These are phyloP conservation scores for Ophiostoma sp. DNA, from an alignment of 2,329 filamentous ascomycete species.

Conservation along the genomic window DNA sequence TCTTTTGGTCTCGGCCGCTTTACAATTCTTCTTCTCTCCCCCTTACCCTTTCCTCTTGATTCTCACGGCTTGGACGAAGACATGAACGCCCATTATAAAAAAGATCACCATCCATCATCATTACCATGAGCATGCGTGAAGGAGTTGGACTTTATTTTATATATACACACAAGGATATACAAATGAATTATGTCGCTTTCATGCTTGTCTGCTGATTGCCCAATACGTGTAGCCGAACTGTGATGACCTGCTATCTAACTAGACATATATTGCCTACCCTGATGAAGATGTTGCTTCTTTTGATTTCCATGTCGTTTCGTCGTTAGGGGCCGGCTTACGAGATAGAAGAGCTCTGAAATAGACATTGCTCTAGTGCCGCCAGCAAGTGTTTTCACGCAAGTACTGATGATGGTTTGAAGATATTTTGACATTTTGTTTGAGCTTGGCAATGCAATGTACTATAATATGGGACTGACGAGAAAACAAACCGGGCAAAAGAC, in stretches of 20 bases:
- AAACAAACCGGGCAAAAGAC: conserved; percentile 5
- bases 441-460: neutral
- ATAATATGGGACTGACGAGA: neutral
- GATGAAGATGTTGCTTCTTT: too few species aligned
- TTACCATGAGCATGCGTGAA: conserved; percentile 21
- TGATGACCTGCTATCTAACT: too few species aligned
- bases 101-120: conserved; percentile 4
- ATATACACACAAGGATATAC: conserved; percentile 20
- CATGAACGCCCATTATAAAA: conserved; percentile 4
- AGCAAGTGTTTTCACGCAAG: too few species aligned
- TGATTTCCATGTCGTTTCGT: too few species aligned
- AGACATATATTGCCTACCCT: too few species aligned
- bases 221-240: too few species aligned
- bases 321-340: too few species aligned
- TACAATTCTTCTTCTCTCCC: neutral
- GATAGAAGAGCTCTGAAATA: too few species aligned
- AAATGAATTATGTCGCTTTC: neutral
- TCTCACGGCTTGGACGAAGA: conserved; percentile 13
- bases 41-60: neutral
- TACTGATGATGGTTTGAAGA: neutral
- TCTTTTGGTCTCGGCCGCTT: neutral
- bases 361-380: too few species aligned
- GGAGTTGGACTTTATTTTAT: conserved; percentile 21
- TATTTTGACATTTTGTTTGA: neutral
- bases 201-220: too few species aligned